Percentiles rank a stretch among this genome's conserved stretches.
Conservation (phyloP, 2,329 filamentous ascomycete species). For the Xylariomycetidae sp. region DNA sequence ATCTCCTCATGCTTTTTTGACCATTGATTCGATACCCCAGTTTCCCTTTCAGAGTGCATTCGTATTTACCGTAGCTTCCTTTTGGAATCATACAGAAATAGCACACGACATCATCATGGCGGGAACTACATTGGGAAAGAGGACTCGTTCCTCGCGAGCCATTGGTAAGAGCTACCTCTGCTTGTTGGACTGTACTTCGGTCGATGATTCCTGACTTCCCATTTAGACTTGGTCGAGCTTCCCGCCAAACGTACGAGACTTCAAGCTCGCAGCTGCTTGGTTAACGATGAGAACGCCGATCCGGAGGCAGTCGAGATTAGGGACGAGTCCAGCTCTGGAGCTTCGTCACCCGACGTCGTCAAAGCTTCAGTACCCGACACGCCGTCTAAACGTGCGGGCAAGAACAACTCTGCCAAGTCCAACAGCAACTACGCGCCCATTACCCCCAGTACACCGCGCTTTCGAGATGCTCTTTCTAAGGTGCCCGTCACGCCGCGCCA, state of each 20-base stretch:
- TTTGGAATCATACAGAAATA: not conserved
- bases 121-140: slow-evolving; percentile 38
- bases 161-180: slow-evolving; percentile 26
- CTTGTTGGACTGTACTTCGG: slow-evolving; percentile 3
- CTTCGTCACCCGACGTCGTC: slow-evolving; percentile 33
- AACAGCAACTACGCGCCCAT: slow-evolving; percentile 41
- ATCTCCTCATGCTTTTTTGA: slow-evolving; percentile 5
- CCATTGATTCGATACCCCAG: slow-evolving; percentile 4
- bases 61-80: not conserved
- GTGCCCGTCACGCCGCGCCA: slow-evolving; percentile 77
- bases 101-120: slow-evolving; percentile 20
- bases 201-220: slow-evolving; percentile 14
- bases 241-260: slow-evolving; percentile 43
- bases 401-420: slow-evolving; percentile 4
- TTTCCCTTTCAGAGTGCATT: slow-evolving; percentile 1
- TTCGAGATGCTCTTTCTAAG: slow-evolving; percentile 69
- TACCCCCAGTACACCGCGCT: slow-evolving; percentile 69
- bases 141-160: slow-evolving; percentile 32
- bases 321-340: slow-evolving; percentile 36
- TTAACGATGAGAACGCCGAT: slow-evolving; percentile 65
- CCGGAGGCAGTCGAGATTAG: slow-evolving; percentile 36
- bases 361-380: slow-evolving; percentile 23
- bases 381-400: slow-evolving; percentile 14
- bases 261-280: slow-evolving; percentile 33
- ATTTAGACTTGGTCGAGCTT: slow-evolving; percentile 22